Conservation (phyloP, 2,329 filamentous ascomycete genomes). For the Fusarium brevicatenulatum region DNA sequence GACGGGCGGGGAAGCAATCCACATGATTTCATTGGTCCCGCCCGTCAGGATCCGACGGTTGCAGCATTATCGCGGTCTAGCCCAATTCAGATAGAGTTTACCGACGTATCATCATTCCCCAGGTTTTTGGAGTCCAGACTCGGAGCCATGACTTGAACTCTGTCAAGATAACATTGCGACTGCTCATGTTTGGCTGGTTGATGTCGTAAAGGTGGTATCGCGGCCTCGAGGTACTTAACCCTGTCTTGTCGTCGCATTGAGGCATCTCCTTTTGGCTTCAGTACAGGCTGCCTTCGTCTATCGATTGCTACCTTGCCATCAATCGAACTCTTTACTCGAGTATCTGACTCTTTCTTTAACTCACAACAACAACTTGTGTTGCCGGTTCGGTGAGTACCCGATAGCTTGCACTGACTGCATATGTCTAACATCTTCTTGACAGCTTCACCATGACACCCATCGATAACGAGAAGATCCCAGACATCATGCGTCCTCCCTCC, state of each 20-base stretch:
- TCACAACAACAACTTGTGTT: rapidly evolving
- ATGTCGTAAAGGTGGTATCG: background rate
- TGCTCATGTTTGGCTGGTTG: background rate
- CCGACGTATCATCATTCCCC: constrained; percentile 6
- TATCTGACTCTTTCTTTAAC: background rate
- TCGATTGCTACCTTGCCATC: background rate
- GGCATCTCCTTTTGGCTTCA: background rate
- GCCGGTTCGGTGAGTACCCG: background rate
- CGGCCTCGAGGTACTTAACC: background rate
- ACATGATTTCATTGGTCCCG: background rate
- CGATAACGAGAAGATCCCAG: background rate
- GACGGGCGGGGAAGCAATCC: constrained; percentile 3
- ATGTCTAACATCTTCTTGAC: background rate
- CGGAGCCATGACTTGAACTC: background rate
- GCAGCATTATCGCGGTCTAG: constrained; percentile 11
- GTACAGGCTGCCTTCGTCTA: background rate
- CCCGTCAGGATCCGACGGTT: constrained; percentile 13
- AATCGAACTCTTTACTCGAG: background rate
- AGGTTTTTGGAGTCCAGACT: background rate
- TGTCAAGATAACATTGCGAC: background rate
- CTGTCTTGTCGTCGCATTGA: background rate
- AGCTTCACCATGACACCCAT: background rate
- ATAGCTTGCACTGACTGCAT: background rate
- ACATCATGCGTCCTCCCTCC: background rate
- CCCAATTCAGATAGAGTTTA: background rate